These are phyloP conservation scores for Xylariales sp. DNA, from an alignment of 2,329 filamentous ascomycete species.

Conservation along the genomic window DNA sequence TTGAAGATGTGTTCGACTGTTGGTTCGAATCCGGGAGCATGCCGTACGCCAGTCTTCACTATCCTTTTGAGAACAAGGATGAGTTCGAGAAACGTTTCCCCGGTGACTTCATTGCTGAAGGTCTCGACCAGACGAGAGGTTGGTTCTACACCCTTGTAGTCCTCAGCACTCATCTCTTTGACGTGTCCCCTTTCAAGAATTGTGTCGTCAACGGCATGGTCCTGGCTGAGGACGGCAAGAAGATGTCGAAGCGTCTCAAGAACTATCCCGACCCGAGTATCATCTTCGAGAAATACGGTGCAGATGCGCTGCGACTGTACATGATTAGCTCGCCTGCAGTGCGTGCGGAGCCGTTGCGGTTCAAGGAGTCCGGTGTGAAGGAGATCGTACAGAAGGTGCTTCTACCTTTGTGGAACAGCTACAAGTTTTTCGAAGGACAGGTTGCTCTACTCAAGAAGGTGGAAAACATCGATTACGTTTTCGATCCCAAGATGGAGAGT, in stretches of 20 bases:
- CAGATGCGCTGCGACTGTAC: slow-evolving; percentile 89
- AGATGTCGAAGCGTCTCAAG: slow-evolving; percentile 96
- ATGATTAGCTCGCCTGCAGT: slow-evolving; percentile 96
- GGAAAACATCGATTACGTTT: slow-evolving; percentile 70
- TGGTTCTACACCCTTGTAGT: slow-evolving; percentile 97
- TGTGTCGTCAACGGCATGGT: slow-evolving; percentile 97
- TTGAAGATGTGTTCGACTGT: slow-evolving; percentile 91
- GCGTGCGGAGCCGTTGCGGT: slow-evolving; percentile 81
- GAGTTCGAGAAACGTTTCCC: slow-evolving; percentile 79
- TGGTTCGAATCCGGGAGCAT: slow-evolving; percentile 97
- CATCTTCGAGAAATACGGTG: slow-evolving; percentile 84
- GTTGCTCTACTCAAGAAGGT: slow-evolving; percentile 83
- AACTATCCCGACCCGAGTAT: slow-evolving; percentile 88
- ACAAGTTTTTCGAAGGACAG: slow-evolving; percentile 93
- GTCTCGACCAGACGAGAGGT: slow-evolving; percentile 86
- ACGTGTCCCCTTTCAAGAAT: slow-evolving; percentile 83
- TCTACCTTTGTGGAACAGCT: slow-evolving; percentile 91
- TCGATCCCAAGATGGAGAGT: slow-evolving; percentile 70
- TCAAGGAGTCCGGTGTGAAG: slow-evolving; percentile 90
- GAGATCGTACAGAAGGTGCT: slow-evolving; percentile 92
- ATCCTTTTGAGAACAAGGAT: slow-evolving; percentile 85
- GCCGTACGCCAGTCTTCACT: slow-evolving; percentile 89
- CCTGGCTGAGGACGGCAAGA: slow-evolving; percentile 90
- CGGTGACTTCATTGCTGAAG: slow-evolving; percentile 91
- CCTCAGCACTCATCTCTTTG: slow-evolving; percentile 82